phyloP scores from a whole-genome alignment of 2,329 filamentous ascomycete genomes.

The Verruconis gallopava region DNA sequence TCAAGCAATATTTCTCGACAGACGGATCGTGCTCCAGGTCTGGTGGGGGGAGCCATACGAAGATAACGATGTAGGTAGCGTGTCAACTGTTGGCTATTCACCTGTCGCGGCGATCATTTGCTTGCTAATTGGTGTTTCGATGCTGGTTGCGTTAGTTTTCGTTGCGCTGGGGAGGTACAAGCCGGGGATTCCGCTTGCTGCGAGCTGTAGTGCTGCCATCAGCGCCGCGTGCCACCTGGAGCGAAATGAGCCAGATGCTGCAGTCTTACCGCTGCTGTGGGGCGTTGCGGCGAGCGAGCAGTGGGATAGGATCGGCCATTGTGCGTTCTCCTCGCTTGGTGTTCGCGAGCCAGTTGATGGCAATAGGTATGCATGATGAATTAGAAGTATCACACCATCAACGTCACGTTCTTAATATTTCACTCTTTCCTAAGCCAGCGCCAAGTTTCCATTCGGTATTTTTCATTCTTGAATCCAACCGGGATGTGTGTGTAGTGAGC shows the following conservation, averaged over 20 bases:
- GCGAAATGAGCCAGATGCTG: background rate
- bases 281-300: too few species aligned
- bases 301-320: too few species aligned
- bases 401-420: too few species aligned
- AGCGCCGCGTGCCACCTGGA: constrained; percentile 16
- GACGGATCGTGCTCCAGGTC: too few species aligned
- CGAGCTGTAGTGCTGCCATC: constrained; percentile 45
- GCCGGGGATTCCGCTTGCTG: constrained; percentile 68
- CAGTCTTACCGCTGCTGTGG: background rate
- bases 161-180: constrained; percentile 52
- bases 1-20: constrained; percentile 29
- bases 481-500: too few species aligned
- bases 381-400: too few species aligned
- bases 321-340: too few species aligned
- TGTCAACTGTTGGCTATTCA: constrained; percentile 13
- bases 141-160: constrained; percentile 10
- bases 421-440: too few species aligned
- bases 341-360: too few species aligned
- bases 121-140: constrained; percentile 3
- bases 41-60: background rate
- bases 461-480: too few species aligned
- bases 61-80: constrained; percentile 6
- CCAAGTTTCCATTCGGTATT: too few species aligned
- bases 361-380: too few species aligned
- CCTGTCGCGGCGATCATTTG: constrained; percentile 13